phyloP scores from a whole-genome alignment of 2,329 filamentous ascomycete genomes.

The Diaporthe citrichinensis region DNA sequence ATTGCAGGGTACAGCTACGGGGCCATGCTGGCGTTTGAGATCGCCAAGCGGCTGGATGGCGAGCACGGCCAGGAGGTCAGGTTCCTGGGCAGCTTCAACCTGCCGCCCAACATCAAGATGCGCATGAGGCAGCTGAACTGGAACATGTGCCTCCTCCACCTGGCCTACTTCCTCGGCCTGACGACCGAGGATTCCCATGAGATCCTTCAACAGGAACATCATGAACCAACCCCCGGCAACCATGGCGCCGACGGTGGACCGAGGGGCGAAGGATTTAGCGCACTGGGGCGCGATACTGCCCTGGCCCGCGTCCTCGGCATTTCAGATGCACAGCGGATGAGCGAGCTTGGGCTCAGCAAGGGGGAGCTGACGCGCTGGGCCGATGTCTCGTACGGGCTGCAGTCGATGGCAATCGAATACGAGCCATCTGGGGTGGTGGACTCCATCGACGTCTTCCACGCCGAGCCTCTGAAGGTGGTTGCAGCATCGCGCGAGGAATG shows the following conservation, averaged over 20 bases:
- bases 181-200: constrained; percentile 43
- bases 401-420: constrained; percentile 3
- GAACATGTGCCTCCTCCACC: constrained; percentile 55
- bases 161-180: constrained; percentile 57
- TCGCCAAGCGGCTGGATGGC: constrained; percentile 59
- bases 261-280: background rate
- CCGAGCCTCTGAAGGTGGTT: background rate
- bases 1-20: constrained; percentile 67
- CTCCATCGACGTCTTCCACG: background rate
- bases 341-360: background rate
- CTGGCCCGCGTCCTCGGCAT: background rate
- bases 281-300: background rate
- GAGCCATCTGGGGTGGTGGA: background rate
- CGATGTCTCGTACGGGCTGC: constrained; percentile 5
- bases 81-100: constrained; percentile 62
- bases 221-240: no score
- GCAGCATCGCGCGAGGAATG: background rate
- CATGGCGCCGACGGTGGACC: background rate
- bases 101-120: constrained; percentile 62
- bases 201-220: background rate
- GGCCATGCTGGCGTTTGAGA: constrained; percentile 64
- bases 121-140: constrained; percentile 58
- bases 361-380: background rate
- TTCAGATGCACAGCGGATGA: background rate
- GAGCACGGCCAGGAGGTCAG: constrained; percentile 52